Percentiles rank a stretch among this genome's conserved stretches.
Evolutionary conservation across 2,329 filamentous ascomycete genomes (phyloP).

Genomic region (Phialemonium atrogriseum): DNA sequence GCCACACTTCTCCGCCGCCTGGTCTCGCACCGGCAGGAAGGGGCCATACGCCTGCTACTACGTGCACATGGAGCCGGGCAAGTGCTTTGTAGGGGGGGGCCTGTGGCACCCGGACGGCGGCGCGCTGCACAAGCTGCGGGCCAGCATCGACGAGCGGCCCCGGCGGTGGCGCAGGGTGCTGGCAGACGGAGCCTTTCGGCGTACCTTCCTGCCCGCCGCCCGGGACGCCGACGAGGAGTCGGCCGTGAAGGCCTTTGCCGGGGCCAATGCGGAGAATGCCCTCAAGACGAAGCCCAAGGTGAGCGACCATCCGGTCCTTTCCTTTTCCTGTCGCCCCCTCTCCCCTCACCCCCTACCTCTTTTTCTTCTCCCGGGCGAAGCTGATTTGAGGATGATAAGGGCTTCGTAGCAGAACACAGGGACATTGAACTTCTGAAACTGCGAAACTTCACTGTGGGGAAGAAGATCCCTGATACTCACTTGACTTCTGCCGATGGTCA

Average conservation of each 20-base stretch:
- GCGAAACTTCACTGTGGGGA: conserved; percentile 67
- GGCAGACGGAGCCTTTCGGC: conserved; percentile 49
- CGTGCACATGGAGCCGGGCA: conserved; percentile 66
- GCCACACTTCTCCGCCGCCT: conserved; percentile 78
- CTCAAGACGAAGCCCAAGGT: conserved; percentile 85
- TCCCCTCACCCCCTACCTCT: too few species aligned
- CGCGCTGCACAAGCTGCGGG: conserved; percentile 58
- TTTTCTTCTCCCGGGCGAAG: too few species aligned
- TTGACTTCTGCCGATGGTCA: conserved; percentile 55
- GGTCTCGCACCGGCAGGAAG: conserved; percentile 81
- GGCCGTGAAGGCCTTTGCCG: conserved; percentile 60
- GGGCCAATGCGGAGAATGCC: conserved; percentile 62
- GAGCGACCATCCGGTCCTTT: too few species aligned
- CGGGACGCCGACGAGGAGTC: conserved; percentile 37
- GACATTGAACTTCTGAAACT: conserved; percentile 78
- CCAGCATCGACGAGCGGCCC: conserved; percentile 67
- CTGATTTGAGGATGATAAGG: conserved; percentile 45
- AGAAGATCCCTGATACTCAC: conserved; percentile 56
- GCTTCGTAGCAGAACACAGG: conserved; percentile 63
- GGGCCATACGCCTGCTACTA: conserved; percentile 86
- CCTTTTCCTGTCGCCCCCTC: too few species aligned
- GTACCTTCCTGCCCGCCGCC: conserved; percentile 53
- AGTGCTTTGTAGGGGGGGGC: conserved; percentile 71
- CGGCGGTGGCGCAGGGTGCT: conserved; percentile 61
- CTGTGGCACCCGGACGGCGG: conserved; percentile 69